These are phyloP conservation scores for Diaporthe capsici DNA, from an alignment of 2,329 filamentous ascomycete species.

Conservation along the genomic window DNA sequence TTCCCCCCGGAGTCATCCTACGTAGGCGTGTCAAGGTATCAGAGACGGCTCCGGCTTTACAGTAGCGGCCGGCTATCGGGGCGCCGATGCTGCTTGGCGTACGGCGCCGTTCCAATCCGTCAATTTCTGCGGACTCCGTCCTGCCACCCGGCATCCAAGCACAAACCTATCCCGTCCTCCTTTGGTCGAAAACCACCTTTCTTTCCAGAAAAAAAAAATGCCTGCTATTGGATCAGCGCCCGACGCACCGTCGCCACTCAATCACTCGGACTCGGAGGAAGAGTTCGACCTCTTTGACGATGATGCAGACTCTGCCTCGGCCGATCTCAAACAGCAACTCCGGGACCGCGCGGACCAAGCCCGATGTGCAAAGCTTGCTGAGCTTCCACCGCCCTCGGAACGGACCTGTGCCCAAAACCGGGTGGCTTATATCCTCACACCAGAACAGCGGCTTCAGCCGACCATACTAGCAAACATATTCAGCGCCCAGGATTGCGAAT, in stretches of 20 bases:
- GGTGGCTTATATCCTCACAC: conserved; percentile 36
- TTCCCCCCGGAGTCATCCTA: no score
- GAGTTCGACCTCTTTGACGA: conserved; percentile 39
- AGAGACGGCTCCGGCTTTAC: no score
- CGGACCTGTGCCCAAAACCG: conserved; percentile 40
- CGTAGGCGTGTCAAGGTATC: no score
- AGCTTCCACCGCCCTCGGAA: conserved; percentile 25
- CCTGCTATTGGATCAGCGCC: background rate
- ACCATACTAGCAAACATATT: conserved; percentile 23
- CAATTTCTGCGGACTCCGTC: background rate
- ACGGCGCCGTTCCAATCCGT: background rate
- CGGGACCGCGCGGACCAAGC: conserved; percentile 36
- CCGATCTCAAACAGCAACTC: background rate
- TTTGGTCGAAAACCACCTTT: background rate
- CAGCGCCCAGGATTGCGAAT: conserved; percentile 31
- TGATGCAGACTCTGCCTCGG: conserved; percentile 13
- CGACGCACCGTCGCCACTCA: background rate
- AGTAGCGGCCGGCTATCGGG: no score
- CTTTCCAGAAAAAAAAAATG: background rate
- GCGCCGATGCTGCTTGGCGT: background rate
- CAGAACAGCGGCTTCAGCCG: conserved; percentile 38
- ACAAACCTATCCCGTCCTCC: background rate
- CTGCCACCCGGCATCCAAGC: background rate
- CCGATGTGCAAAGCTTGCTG: conserved; percentile 37
- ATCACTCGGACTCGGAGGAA: conserved; percentile 14